Conservation (phyloP, 2,329 filamentous ascomycete genomes). For the Dothiorella sarmentorum region DNA sequence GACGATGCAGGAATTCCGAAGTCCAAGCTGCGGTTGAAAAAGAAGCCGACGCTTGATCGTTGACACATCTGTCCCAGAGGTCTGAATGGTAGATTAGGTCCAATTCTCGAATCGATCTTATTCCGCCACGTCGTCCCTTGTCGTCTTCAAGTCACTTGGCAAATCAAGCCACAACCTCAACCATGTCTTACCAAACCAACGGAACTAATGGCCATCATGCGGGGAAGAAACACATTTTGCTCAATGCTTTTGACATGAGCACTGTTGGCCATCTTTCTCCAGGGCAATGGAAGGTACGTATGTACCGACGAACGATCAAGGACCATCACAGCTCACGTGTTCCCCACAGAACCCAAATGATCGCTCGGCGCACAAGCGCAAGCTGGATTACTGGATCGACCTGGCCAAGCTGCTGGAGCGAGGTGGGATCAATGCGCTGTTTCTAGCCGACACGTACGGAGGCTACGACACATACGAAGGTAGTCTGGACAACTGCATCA, state of each 20-base stretch:
- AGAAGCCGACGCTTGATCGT: background rate
- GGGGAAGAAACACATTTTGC: conserved; percentile 53
- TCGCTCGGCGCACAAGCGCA: conserved; percentile 58
- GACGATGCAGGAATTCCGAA: background rate
- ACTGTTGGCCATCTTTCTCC: conserved; percentile 63
- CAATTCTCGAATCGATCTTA: background rate
- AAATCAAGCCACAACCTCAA: background rate
- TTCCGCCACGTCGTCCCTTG: background rate
- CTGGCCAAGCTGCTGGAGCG: conserved; percentile 60
- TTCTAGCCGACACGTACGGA: conserved; percentile 64
- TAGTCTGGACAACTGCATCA: conserved; percentile 58
- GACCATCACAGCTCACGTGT: conserved; percentile 1
- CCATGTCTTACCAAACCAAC: background rate
- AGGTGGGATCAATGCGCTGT: conserved; percentile 62
- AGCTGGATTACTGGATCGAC: conserved; percentile 61
- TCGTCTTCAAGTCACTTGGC: conserved; percentile 2
- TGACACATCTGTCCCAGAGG: background rate
- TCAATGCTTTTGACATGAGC: conserved; percentile 66
- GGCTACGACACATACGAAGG: conserved; percentile 62
- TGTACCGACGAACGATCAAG: background rate
- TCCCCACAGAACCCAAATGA: conserved; percentile 55
- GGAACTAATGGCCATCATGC: background rate
- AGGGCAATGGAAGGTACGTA: conserved; percentile 62
- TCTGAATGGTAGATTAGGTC: no score
- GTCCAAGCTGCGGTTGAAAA: background rate